phyloP scores from a whole-genome alignment of 306 rosid species.

The Dalbergia cultrata region DNA sequence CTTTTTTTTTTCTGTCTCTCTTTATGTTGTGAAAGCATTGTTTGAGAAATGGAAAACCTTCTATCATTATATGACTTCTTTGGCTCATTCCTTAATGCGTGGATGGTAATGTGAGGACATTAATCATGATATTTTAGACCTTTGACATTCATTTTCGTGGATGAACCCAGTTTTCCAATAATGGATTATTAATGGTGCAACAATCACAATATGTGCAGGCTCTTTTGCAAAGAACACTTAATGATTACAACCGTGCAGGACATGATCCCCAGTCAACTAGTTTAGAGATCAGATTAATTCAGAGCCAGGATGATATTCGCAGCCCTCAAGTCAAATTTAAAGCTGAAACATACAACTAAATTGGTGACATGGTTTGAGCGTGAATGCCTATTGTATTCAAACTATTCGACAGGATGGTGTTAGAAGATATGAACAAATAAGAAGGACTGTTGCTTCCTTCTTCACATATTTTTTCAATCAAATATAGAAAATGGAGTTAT shows the following conservation, averaged over 20 bases:
- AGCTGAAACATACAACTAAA: slow-evolving; percentile 68
- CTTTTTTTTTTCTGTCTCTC: slow-evolving; percentile 10
- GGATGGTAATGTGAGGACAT: slow-evolving; percentile 2
- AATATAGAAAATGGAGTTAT: slow-evolving; percentile 32
- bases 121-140: not conserved
- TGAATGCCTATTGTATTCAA: slow-evolving; percentile 2
- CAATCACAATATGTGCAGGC: slow-evolving; percentile 55
- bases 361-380: slow-evolving; percentile 23
- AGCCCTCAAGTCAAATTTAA: slow-evolving; percentile 58
- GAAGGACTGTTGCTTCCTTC: not conserved
- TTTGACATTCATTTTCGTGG: not conserved
- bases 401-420: not conserved
- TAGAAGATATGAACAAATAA: not conserved
- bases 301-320: slow-evolving; percentile 83
- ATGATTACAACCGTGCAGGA: slow-evolving; percentile 65
- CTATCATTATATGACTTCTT: not conserved
- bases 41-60: slow-evolving; percentile 6
- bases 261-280: slow-evolving; percentile 77
- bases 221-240: slow-evolving; percentile 71
- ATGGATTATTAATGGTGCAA: slow-evolving; percentile 17
- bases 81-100: not conserved
- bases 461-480: slow-evolving; percentile 1
- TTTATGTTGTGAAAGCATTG: not conserved
- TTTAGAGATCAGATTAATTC: slow-evolving; percentile 81
- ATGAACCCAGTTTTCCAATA: not conserved